Evolutionary conservation across 148 eudicot species (phyloP).

Genomic region (Mesembryanthemum crystallinum): DNA sequence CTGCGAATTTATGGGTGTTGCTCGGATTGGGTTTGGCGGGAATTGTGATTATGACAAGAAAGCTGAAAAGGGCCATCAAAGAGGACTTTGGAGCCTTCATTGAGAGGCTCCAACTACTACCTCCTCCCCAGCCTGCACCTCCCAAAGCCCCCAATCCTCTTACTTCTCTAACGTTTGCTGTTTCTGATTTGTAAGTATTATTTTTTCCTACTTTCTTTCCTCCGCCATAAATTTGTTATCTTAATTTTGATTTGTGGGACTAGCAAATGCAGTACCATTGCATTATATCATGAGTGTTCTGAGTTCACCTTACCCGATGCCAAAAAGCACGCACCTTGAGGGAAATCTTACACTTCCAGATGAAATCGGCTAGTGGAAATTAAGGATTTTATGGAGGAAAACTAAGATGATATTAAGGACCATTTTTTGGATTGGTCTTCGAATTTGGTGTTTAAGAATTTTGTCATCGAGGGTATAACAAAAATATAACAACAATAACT

Average conservation of each 20-base stretch:
- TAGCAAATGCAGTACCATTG: too few relatives aligned
- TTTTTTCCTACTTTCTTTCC: neutral
- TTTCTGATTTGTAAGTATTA: slow-evolving; percentile 71
- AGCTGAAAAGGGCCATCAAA: slow-evolving; percentile 58
- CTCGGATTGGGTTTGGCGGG: slow-evolving; percentile 91
- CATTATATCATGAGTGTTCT: too few relatives aligned
- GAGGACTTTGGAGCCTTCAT: slow-evolving; percentile 82
- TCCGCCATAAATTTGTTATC: neutral
- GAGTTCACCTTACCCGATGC: too few relatives aligned
- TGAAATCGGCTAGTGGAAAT: too few relatives aligned
- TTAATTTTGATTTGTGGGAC: neutral
- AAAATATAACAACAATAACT: too few relatives aligned
- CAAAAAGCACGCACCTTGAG: too few relatives aligned
- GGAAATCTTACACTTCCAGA: too few relatives aligned
- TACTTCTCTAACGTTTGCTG: slow-evolving; percentile 71
- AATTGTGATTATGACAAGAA: slow-evolving; percentile 61
- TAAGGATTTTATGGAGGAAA: too few relatives aligned
- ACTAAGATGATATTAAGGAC: too few relatives aligned
- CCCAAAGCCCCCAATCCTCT: slow-evolving; percentile 95
- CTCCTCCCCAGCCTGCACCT: slow-evolving; percentile 97
- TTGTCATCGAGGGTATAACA: too few relatives aligned
- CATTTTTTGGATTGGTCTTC: too few relatives aligned
- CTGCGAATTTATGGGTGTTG: slow-evolving; percentile 74
- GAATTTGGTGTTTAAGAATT: too few relatives aligned
- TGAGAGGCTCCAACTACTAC: slow-evolving; percentile 58